These are phyloP conservation scores for Cadophora luteo-olivacea DNA, from an alignment of 2,329 filamentous ascomycete species.

Conservation along the genomic window DNA sequence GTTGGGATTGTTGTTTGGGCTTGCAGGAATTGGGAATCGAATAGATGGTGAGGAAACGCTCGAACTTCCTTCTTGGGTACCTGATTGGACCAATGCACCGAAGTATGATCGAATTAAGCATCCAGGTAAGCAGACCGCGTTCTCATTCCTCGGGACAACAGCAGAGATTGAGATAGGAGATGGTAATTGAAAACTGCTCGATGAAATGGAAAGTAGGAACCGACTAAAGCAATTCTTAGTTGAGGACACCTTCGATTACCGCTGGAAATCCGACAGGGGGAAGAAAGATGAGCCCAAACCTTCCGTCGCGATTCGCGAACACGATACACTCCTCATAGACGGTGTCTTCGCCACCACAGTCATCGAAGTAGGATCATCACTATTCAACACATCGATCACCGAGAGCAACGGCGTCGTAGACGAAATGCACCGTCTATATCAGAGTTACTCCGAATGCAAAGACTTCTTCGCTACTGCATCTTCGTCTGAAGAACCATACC, in stretches of 20 bases:
- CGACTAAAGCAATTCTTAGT: neutral
- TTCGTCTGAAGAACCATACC: neutral
- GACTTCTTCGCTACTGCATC: neutral
- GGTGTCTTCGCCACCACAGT: neutral
- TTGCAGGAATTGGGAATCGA: no score
- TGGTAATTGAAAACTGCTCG: neutral
- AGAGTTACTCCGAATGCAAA: neutral
- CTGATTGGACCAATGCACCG: no score
- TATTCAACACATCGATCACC: neutral
- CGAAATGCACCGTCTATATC: neutral
- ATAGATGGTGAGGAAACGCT: no score
- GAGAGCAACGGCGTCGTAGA: neutral
- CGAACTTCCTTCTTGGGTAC: no score
- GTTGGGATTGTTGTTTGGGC: no score
- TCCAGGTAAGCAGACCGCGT: no score
- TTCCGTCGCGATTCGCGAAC: neutral
- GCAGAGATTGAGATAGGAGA: no score
- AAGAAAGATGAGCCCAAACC: neutral
- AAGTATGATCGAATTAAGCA: no score
- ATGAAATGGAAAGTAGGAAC: neutral
- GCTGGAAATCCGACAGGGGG: neutral
- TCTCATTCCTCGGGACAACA: no score
- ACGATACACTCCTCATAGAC: neutral
- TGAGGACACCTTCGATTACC: neutral
- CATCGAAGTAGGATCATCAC: neutral